Base-by-base conservation (phyloP, 1,284 basidiomycete genomes). In the Lignosus rhinocerotis region DNA sequence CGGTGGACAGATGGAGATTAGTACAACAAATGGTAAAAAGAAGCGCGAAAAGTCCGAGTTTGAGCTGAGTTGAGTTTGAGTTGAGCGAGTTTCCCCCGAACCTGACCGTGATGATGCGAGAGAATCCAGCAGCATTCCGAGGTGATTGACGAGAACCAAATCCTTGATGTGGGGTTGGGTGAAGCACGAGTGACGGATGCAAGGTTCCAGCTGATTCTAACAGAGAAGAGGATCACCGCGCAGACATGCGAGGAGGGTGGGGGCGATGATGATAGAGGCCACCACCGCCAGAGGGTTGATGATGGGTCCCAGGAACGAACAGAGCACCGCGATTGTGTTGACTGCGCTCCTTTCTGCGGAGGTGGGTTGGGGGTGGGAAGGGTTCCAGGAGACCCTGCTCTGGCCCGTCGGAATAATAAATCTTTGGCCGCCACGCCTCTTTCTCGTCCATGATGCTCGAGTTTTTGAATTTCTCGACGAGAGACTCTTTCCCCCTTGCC, bases 391-490 rank as follows among this genome's bases (percentile, higher is more conserved):
- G 75, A 7, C 92, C 92, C 70, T 87, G 82, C 52, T 84, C 75
- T 7, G 83, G 82, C 6, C 92, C 93, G 32, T 80, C 80, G 19
- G 90, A 91, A 69, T 87, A 87, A 73, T 92, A 94, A 59, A 94
- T 91, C 70, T 91, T 89, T 4, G 93, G 92, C 30, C 88, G 82
- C 86, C 91, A 94, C 6, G 83, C 79, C 67, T 89, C 87, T 42
- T 82, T 81, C 69, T 90, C 89, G 70, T 92, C 89, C 91, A 92
- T 92, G 64, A 92, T 88, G 57, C 84, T 85, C 4, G 90, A 92
- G 67, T 92, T 92, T 70, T 89, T 90, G 80, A 93, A 93, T 70
- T 90, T 92, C 72, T 92, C 90, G 49, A 94, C 84, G 42, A 92
- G 82, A 0, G 91, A 88, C 73, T 92, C 90, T 70, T 94, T 94